Base-by-base conservation (phyloP, 2,329 filamentous ascomycete species). In the Amylocarpus encephaloides region DNA sequence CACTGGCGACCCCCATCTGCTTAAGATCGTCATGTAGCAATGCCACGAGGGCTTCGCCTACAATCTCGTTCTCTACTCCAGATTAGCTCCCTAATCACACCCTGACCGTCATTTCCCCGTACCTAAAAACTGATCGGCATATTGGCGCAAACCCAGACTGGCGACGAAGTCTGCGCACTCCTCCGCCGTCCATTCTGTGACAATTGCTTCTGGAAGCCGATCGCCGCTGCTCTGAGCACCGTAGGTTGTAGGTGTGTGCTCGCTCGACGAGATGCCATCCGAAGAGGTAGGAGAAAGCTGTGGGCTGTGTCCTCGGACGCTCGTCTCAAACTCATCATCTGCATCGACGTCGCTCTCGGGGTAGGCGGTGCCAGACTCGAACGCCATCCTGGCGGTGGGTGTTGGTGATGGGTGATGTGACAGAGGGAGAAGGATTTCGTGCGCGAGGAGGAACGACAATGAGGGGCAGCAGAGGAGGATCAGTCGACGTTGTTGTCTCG, bases 1-100 rank as follows among this genome's bases (percentile, higher is more conserved):
- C 89, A 70, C 92, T 97, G 56, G 77, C 75, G 57, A 98, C 87
- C 43, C 91, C 91, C 83, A 97, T 92, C 66, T 94, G 89, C 70
- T 94, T 95, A 62, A 98, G 74, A 66, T 97, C 92, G 50, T 95
- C 88, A 66, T 97, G 93, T 56, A 87, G 85, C 56, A 98, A 73
- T 36, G 88, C 88, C 50, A 95, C 82, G 55, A 98, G 74, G 46
- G 88, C 92, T 67, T 97, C 90, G 58, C 93, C 93, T 34, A 91
- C 85, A 61, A 98, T 94, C 57, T 89, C 90, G 66, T 98, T 95
- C 64, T 96, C 93, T 93, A 67, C 50, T 50, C 51, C 54, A 62
- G 59, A 62, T 59, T 56, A 65, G 58, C 65, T 62, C 49, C 45
- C 10, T 32, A 40, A 33, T 22, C 42, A 19, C 32, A 51, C 41